Percentiles rank a stretch among this genome's conserved stretches.
Evolutionary conservation across 768 basidiomycete species (phyloP).

Genomic region (Tylopilus sp.): DNA sequence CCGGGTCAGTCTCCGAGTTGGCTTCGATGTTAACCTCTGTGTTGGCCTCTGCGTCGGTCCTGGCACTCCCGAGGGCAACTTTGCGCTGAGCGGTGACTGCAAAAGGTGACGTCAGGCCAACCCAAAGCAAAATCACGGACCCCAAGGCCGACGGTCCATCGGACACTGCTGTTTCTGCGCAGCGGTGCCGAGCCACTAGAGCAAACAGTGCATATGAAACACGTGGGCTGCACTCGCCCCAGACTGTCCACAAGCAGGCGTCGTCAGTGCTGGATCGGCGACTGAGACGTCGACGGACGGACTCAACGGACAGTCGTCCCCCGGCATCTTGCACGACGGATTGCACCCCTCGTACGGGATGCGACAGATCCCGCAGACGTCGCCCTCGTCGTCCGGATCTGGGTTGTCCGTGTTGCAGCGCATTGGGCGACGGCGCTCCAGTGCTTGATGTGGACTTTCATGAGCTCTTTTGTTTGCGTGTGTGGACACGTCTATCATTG

Average conservation of each 20-base stretch:
- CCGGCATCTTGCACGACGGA: constrained; percentile 93
- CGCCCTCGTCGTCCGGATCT: constrained; percentile 47
- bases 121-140: constrained; percentile 42
- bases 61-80: background rate
- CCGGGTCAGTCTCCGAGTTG: background rate
- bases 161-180: constrained; percentile 95
- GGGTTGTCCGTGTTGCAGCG: constrained; percentile 62
- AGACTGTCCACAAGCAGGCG: constrained; percentile 58
- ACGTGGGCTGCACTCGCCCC: constrained; percentile 97
- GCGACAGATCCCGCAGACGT: constrained; percentile 85
- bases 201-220: constrained; percentile 97
- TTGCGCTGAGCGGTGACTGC: background rate
- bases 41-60: background rate
- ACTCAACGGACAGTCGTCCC: constrained; percentile 94
- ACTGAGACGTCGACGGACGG: constrained; percentile 31
- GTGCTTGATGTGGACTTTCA: constrained; percentile 81
- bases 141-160: constrained; percentile 95
- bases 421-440: constrained; percentile 90
- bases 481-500: background rate
- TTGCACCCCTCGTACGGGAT: constrained; percentile 93
- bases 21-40: background rate
- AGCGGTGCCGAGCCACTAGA: constrained; percentile 91
- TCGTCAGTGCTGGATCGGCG: background rate
- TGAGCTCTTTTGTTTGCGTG: too few species aligned
- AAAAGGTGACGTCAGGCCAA: background rate